Evolutionary conservation across 2,329 filamentous ascomycete species (phyloP), one percentile per base, ranked within the genome.

Genomic region (Myriosclerotinia curreyana): DNA sequence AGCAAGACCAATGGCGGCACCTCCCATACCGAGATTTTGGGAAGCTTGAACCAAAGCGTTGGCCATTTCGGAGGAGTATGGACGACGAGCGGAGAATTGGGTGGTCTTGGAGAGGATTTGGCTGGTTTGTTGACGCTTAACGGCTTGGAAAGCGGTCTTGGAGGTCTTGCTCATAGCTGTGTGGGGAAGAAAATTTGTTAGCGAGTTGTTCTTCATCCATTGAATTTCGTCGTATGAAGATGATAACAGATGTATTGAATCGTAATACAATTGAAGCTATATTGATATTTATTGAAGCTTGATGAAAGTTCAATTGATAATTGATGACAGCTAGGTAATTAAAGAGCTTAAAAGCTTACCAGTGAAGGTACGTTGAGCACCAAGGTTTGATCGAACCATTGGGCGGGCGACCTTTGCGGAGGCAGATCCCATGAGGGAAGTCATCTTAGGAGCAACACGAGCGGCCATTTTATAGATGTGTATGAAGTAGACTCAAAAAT

Each of bases 11-110:
- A 96, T 92, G 83, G 91, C 91, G 77, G 91, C 91, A 75, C 87
- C 83, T 81, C 90, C 90, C 89, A 92, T 92, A 86, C 90, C 90
- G 77, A 92, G 79, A 88, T 92, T 92, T 86, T 92, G 90, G 81
- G 90, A 92, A 82, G 91, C 89, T 85, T 92, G 89, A 79, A 93
- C 90, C 83, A 93, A 88, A 80, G 90, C 90, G 79, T 89, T 84
- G 82, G 90, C 89, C 80, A 93, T 90, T 87, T 93, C 90, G 77
- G 90, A 92, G 76, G 88, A 91, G 88, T 92, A 93, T 79, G 87
- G 85, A 80, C 84, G 84, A 77, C 79, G 67, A 61, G 64, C 71
- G 69, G 49, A 65, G 69, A 61, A 38, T 50, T 40, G 40, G 65
- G 67, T 70, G 65, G 70, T 69, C 56, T 83, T 80, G 80, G 85